Base-by-base conservation (phyloP, 2,329 filamentous ascomycete species). In the Alternaria tenuissima region DNA sequence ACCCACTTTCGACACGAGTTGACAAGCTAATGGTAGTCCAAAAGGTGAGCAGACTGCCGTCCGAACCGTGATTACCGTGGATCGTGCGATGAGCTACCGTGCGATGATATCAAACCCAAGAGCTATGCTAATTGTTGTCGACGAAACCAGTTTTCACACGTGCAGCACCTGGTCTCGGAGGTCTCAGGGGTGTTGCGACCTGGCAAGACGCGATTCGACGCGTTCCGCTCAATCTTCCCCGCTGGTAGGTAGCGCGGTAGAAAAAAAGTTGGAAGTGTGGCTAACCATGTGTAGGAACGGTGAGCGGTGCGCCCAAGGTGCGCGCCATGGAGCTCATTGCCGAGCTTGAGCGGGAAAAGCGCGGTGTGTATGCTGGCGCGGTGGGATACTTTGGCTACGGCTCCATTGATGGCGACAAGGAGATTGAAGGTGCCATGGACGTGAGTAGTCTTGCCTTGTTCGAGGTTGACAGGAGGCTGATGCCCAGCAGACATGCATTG, bases 311-410 rank as follows among this genome's bases (percentile, higher is more conserved):
- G 4, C 95, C 95, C 59, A 99, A 99, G 82, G 93, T 99, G 56
- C 88, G 90, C 64, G 95, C 95, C 3, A 99, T 99, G 95, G 92
- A 97, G 81, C 84, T 99, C 63, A 99, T 99, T 72, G 93, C 92
- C 47, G 94, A 98, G 81, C 82, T 98, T 47, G 95, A 99, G 81
- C 84, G 87, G 66, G 95, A 99, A 85, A 97, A 97, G 84, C 86
- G 95, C 55, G 94, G 95, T 41, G 88, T 98, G 39, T 99, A 99
- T 76, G 95, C 95, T 8, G 95, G 95, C 28, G 95, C 95, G 0
- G 94, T 97, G 0, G 95, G 95, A 2, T 99, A 97, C 81, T 99
- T 97, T 79, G 94, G 94, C 9, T 98, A 96, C 75, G 88, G 89
- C 62, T 87, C 86, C 53, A 86, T 94, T 46, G 87, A 89, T 49